Evolutionary conservation across 768 basidiomycete species (phyloP).

Genomic region (Amylocystis lapponica): DNA sequence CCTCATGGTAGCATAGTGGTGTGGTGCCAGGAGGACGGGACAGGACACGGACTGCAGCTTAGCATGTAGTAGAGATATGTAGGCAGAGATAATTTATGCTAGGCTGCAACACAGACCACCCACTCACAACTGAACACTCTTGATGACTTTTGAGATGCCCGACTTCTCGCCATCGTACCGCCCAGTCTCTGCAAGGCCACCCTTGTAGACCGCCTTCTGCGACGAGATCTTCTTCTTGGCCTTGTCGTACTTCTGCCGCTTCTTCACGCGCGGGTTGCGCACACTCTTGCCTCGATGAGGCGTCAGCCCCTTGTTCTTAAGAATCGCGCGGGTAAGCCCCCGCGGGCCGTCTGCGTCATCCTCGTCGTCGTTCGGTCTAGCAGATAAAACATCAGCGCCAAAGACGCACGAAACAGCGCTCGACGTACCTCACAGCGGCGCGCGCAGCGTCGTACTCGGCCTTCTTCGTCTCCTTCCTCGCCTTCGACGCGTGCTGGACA

Average conservation of each 20-base stretch:
- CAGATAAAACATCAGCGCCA: conserved; percentile 6
- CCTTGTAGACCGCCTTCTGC: conserved; percentile 90
- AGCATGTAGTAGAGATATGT: neutral
- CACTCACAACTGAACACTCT: conserved; percentile 70
- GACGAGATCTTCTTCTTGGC: conserved; percentile 89
- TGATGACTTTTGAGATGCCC: conserved; percentile 88
- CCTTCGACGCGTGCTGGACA: conserved; percentile 66
- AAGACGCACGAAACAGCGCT: neutral
- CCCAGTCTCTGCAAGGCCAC: conserved; percentile 66
- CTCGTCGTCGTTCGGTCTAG: conserved; percentile 30
- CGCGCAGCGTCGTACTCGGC: conserved; percentile 68
- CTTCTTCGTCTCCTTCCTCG: conserved; percentile 75
- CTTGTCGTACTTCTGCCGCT: conserved; percentile 87
- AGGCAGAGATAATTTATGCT: neutral
- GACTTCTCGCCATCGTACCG: conserved; percentile 88
- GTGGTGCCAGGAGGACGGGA: too few relatives aligned
- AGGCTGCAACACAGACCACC: too few relatives aligned
- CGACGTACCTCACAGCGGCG: conserved; percentile 51
- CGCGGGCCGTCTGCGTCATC: conserved; percentile 71
- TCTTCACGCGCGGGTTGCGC: conserved; percentile 97
- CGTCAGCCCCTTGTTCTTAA: conserved; percentile 92
- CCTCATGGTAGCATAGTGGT: too few relatives aligned
- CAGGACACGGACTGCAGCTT: too few relatives aligned
- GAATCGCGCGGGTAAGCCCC: conserved; percentile 82
- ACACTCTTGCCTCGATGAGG: conserved; percentile 84